Evolutionary conservation across 2,329 filamentous ascomycete species (phyloP), one percentile per base, ranked within the genome.

Genomic region (Beauveria sp.): DNA sequence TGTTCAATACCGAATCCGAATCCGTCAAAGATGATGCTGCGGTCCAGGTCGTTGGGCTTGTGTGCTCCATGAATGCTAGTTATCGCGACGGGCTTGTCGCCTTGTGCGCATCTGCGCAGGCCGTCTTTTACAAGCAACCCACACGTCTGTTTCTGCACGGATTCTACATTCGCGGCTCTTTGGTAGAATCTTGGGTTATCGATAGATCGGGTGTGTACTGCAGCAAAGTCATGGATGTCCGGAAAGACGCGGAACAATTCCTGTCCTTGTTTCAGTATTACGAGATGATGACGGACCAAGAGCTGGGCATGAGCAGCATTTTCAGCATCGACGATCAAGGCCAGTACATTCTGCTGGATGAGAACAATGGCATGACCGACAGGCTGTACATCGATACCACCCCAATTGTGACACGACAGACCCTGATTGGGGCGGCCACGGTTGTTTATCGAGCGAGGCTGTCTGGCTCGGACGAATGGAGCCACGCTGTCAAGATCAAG

Each of bases 401-500:
- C 1, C 48, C 49, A 7, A 6, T 53, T 20, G 24, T 53, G 14
- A 48, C 22, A 16, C 20, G 46, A 28, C n/a, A 18, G 10, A 18
- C 16, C 3, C 12, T 60, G 5, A 4, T 60, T 16, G 26, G 48
- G 26, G n/a, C 22, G 20, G 46, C 22, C 20, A 38, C 43, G 6
- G 48, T 50, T 4, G 40, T 24, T 3, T 60, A 53, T 20, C 58
- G 49, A n/a, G 48, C 48, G 10, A 42, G 40, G 20, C 45, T n/a
- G 24, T 16, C 46, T 12, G 26, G 18, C n/a, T 34, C 48, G 20
- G 22, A 28, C 5, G 5, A 22, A 5, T 60, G 38, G 58, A 52
- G 28, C 43, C 49, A 60, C 24, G 58, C 40, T 3, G 22, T 60
- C 48, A 60, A 60, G 58, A 26, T 53, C 20, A 60, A 53, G 49